Conservation (phyloP, 441 rosid species). For the Pelargonium australe region DNA sequence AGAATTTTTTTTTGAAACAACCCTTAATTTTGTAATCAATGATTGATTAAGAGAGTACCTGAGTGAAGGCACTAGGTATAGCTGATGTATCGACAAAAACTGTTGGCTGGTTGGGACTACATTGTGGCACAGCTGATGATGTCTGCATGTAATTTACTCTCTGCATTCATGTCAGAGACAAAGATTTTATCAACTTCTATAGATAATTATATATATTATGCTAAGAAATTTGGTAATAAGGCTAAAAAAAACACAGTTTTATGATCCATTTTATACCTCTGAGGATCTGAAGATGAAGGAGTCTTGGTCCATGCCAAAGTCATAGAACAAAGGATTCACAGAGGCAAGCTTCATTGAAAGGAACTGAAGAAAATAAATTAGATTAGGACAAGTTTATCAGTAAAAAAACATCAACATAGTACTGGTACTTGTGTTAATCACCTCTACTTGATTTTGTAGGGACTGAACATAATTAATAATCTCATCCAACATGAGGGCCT, state of each 20-base stretch:
- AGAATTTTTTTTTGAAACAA: background rate
- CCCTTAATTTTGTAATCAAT: background rate
- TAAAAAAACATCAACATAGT: slow-evolving; percentile 10
- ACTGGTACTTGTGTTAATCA: slow-evolving; percentile 15
- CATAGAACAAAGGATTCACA: slow-evolving; percentile 55
- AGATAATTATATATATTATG: background rate
- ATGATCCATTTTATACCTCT: slow-evolving; percentile 32
- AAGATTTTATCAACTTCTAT: slow-evolving; percentile 28
- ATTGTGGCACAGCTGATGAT: slow-evolving; percentile 33
- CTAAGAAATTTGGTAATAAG: background rate
- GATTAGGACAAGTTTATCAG: background rate
- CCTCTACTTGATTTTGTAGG: slow-evolving; percentile 37
- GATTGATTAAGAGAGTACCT: background rate
- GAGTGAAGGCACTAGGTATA: background rate
- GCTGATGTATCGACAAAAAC: slow-evolving; percentile 36
- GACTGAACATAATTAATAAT: slow-evolving; percentile 36
- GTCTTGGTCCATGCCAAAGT: slow-evolving; percentile 48
- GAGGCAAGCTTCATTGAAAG: slow-evolving; percentile 60
- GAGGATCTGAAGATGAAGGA: slow-evolving; percentile 35
- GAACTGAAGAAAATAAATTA: slow-evolving; percentile 28
- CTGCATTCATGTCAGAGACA: slow-evolving; percentile 35
- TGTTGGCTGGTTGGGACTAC: slow-evolving; percentile 30
- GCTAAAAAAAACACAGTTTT: background rate
- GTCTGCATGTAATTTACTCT: slow-evolving; percentile 24
- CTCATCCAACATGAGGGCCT: slow-evolving; percentile 40